phyloP scores from a whole-genome alignment of 1,139 yeast species.

The Taphrina wiesneri region DNA sequence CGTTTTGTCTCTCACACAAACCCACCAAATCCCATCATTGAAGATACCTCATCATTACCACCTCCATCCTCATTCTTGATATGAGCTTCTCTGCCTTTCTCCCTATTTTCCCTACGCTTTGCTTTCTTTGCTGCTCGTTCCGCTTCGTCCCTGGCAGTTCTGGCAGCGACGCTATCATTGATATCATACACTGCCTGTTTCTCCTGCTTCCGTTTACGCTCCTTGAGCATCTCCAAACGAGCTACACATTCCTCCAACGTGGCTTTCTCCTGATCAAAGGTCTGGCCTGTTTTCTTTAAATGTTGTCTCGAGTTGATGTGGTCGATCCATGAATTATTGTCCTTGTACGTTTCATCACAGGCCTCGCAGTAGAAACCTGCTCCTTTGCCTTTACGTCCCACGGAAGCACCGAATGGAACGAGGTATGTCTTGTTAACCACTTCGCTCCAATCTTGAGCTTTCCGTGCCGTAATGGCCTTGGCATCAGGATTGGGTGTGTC shows the following conservation, averaged over 20 bases:
- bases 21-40: constrained; percentile 60
- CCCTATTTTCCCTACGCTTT: constrained; percentile 40
- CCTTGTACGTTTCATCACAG: constrained; percentile 78
- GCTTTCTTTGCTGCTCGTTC: constrained; percentile 43
- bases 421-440: constrained; percentile 52
- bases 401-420: constrained; percentile 51
- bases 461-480: constrained; percentile 43
- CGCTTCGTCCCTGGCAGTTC: constrained; percentile 24
- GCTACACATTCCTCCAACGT: constrained; percentile 47
- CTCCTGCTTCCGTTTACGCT: constrained; percentile 45
- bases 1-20: constrained; percentile 36
- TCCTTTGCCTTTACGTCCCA: constrained; percentile 59
- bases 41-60: constrained; percentile 45
- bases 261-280: constrained; percentile 44
- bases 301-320: constrained; percentile 68
- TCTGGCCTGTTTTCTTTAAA: constrained; percentile 44
- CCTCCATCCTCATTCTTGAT: constrained; percentile 40
- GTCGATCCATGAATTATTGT: constrained; percentile 75
- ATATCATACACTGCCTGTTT: constrained; percentile 51
- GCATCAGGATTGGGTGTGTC: constrained; percentile 39
- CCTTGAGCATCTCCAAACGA: constrained; percentile 45
- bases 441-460: constrained; percentile 33
- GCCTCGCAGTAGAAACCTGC: constrained; percentile 81
- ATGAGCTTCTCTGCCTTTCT: constrained; percentile 43
- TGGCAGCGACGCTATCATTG: constrained; percentile 49